Conservation (phyloP, 75 land plant genomes). For the Pinus taeda region DNA sequence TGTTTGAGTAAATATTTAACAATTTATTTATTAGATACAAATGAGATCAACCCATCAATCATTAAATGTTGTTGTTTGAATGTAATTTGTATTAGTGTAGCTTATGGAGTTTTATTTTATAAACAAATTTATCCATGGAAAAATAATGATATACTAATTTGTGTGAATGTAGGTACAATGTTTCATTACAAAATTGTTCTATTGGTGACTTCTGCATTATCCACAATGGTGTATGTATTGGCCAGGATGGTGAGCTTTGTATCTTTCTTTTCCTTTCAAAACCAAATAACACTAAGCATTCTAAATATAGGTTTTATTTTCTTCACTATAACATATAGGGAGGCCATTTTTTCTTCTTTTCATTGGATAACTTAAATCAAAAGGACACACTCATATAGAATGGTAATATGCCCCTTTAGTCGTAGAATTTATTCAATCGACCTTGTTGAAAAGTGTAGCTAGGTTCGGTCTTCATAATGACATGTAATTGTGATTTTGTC, state of each 20-base stretch:
- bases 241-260: conserved; percentile 82
- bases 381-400: background rate
- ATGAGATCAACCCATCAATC: background rate
- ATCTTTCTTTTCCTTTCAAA: background rate
- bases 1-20: background rate
- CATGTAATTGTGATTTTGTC: no score
- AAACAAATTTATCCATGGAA: background rate
- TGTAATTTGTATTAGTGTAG: background rate
- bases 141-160: background rate
- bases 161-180: conserved; percentile 72
- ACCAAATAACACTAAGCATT: background rate
- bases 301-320: background rate
- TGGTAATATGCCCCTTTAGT: background rate
- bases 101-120: background rate
- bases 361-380: background rate
- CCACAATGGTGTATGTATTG: conserved; percentile 86
- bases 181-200: conserved; percentile 66
- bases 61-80: background rate
- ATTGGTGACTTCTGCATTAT: conserved; percentile 74
- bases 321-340: background rate
- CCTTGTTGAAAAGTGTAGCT: no score
- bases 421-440: no score
- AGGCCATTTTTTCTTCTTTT: background rate
- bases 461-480: no score
- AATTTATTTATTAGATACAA: background rate